Evolutionary conservation across 2,329 filamentous ascomycete species (phyloP).

Genomic region (Drechslerella coelobrocha): DNA sequence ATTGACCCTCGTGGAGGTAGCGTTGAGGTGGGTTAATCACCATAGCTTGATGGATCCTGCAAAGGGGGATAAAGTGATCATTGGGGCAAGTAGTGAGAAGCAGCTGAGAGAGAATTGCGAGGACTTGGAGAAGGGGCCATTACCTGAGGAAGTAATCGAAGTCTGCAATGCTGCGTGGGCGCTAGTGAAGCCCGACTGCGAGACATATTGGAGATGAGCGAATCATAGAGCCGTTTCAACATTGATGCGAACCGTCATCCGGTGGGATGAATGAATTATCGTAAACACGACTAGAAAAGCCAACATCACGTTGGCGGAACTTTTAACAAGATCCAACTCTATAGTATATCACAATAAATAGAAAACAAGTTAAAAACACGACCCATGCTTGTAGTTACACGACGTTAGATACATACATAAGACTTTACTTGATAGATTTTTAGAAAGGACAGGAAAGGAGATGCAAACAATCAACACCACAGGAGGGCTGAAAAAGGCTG

Average conservation of each 20-base stretch:
- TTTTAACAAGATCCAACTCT: neutral
- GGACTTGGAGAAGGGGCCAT: constrained; percentile 70
- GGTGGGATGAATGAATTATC: too few relatives aligned
- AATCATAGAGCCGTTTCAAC: neutral
- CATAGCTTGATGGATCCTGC: constrained; percentile 67
- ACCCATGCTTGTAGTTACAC: constrained; percentile 40
- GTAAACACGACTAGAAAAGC: neutral
- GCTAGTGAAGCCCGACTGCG: constrained; percentile 64
- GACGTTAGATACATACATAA: constrained; percentile 28
- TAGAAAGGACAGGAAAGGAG: constrained; percentile 17
- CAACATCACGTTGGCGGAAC: neutral
- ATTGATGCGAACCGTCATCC: too few relatives aligned
- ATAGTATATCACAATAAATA: constrained; percentile 22
- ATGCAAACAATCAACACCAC: constrained; percentile 31
- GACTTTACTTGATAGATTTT: constrained; percentile 3
- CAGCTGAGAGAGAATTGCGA: constrained; percentile 68
- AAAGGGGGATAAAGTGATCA: constrained; percentile 66
- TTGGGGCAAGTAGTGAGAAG: constrained; percentile 66
- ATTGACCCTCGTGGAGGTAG: constrained; percentile 74
- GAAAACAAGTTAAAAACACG: constrained; percentile 30
- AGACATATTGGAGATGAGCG: constrained; percentile 39
- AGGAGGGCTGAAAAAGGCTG: constrained; percentile 1
- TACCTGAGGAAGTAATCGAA: constrained; percentile 77
- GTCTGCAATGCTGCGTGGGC: constrained; percentile 79
- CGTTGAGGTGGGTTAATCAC: constrained; percentile 74